These are phyloP conservation scores for Tolypocladium endophyticum DNA, from an alignment of 2,329 filamentous ascomycete genomes.

Conservation along the genomic window DNA sequence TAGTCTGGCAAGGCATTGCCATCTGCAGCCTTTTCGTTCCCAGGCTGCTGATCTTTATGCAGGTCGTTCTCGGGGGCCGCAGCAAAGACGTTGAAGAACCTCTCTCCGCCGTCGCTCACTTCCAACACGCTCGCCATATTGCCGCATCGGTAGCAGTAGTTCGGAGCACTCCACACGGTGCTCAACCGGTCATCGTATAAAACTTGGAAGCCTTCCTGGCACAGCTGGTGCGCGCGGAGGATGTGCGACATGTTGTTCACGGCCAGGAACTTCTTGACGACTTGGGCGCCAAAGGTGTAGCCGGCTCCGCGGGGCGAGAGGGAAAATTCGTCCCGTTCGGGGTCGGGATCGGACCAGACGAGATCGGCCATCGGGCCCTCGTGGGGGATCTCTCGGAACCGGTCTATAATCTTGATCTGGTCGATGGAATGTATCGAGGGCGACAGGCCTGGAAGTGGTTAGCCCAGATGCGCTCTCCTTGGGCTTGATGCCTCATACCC, in stretches of 20 bases:
- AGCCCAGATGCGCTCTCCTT: not conserved
- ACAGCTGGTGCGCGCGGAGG: conserved; percentile 92
- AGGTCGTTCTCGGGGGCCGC: conserved; percentile 92
- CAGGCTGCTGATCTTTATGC: conserved; percentile 74
- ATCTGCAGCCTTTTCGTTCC: conserved; percentile 59
- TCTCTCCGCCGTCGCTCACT: conserved; percentile 83
- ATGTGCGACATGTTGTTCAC: conserved; percentile 98
- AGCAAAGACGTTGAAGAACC: conserved; percentile 97
- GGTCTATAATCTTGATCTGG: conserved; percentile 99
- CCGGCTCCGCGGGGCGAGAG: conserved; percentile 87
- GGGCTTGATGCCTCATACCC: conserved; percentile 31
- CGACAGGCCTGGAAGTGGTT: conserved; percentile 49
- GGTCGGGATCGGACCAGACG: conserved; percentile 96
- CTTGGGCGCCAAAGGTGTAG: conserved; percentile 95
- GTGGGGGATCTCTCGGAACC: conserved; percentile 95
- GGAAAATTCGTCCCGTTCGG: conserved; percentile 95
- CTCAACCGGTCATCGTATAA: conserved; percentile 90
- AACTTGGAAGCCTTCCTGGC: conserved; percentile 95
- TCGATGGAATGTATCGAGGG: conserved; percentile 96
- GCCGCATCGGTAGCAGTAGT: conserved; percentile 90
- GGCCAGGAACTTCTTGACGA: conserved; percentile 95
- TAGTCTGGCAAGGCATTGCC: conserved; percentile 57
- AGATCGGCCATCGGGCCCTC: conserved; percentile 99
- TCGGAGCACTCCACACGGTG: conserved; percentile 97
- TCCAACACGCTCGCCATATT: conserved; percentile 97